Evolutionary conservation across 805 yeast genomes (phyloP).

Genomic region (Naumovozyma baii): DNA sequence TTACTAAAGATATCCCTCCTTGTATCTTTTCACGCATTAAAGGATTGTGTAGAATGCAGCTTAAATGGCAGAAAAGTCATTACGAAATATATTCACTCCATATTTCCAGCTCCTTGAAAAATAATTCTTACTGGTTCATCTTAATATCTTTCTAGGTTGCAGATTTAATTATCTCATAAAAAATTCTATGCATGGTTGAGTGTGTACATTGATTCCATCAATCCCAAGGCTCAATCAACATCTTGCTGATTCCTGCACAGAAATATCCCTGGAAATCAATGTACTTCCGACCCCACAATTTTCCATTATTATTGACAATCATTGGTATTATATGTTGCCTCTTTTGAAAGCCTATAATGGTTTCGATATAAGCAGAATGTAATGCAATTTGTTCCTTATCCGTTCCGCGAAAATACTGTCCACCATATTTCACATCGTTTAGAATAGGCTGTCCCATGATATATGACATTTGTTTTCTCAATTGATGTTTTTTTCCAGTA

Average conservation of each 20-base stretch:
- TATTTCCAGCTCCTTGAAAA: too few relatives aligned
- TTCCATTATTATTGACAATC: slow-evolving; percentile 1
- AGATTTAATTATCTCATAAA: too few relatives aligned
- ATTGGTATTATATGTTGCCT: slow-evolving; percentile 24
- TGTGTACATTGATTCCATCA: too few relatives aligned
- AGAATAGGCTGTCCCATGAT: slow-evolving; percentile 22
- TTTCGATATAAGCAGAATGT: slow-evolving; percentile 31
- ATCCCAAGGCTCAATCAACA: neutral
- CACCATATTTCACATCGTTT: slow-evolving; percentile 26
- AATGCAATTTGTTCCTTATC: slow-evolving; percentile 28
- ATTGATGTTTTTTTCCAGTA: slow-evolving; percentile 36
- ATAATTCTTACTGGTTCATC: too few relatives aligned
- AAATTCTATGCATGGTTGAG: too few relatives aligned
- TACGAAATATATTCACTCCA: too few relatives aligned
- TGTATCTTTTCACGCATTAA: too few relatives aligned
- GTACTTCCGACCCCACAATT: slow-evolving; percentile 1
- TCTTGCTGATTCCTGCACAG: neutral
- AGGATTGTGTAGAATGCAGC: too few relatives aligned
- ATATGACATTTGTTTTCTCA: slow-evolving; percentile 27
- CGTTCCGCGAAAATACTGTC: slow-evolving; percentile 2
- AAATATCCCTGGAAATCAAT: neutral
- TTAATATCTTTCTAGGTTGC: too few relatives aligned
- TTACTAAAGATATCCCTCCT: too few relatives aligned
- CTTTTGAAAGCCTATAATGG: slow-evolving; percentile 27
- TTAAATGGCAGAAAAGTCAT: too few relatives aligned